phyloP scores from a whole-genome alignment of 1,284 basidiomycete genomes.

The Ustilago loliicola region DNA sequence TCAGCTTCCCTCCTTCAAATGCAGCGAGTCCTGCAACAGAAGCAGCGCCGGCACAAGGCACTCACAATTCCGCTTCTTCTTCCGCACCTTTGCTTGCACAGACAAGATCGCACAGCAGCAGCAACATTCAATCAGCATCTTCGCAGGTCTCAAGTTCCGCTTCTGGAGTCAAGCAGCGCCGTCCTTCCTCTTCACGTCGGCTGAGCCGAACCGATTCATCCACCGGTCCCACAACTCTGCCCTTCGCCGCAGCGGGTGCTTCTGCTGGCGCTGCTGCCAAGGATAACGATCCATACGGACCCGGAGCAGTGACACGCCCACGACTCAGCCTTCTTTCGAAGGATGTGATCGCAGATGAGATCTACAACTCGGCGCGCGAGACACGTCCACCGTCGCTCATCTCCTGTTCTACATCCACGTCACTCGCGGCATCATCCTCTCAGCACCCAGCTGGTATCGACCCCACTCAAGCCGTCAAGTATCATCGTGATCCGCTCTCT shows the following conservation, averaged over 20 bases:
- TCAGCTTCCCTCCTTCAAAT: conserved; percentile 47
- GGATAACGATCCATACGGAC: conserved; percentile 51
- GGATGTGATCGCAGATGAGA: conserved; percentile 37
- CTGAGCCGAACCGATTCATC: conserved; percentile 49
- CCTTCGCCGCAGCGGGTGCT: conserved; percentile 34
- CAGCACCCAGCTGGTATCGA: conserved; percentile 25
- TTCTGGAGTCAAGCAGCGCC: conserved; percentile 27
- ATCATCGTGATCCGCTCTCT: conserved; percentile 28
- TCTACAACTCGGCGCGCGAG: conserved; percentile 31
- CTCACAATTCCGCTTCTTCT: conserved; percentile 24
- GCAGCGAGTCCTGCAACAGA: conserved; percentile 20
- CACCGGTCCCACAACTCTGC: conserved; percentile 42
- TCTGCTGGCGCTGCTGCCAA: conserved; percentile 4
- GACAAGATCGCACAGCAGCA: conserved; percentile 28
- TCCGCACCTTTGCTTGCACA: conserved; percentile 12
- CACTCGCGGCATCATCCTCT: conserved; percentile 25
- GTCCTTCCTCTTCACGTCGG: conserved; percentile 41
- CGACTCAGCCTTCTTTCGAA: conserved; percentile 42
- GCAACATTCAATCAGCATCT: conserved; percentile 1
- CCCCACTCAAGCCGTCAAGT: conserved; percentile 29
- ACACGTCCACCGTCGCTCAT: conserved; percentile 31
- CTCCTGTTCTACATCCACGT: conserved; percentile 36
- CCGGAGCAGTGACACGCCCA: conserved; percentile 49
- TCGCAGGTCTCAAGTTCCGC: conserved; percentile 11
- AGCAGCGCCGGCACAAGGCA: background rate